These are phyloP conservation scores for Adenanthera pavonina DNA, from an alignment of 306 rosid genomes.

Conservation along the genomic window DNA sequence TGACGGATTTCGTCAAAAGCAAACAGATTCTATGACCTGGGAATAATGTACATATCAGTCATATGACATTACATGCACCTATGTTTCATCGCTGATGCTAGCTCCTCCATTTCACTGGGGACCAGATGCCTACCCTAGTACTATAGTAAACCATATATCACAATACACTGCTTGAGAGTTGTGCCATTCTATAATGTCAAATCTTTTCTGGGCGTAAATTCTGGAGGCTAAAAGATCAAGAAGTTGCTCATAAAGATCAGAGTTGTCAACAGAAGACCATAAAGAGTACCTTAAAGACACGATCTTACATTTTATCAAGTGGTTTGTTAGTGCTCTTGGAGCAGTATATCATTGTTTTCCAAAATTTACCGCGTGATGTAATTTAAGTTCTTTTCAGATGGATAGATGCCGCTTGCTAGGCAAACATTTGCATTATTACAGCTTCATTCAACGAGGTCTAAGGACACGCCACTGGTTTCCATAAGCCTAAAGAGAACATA, in stretches of 20 bases:
- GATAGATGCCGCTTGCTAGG: neutral
- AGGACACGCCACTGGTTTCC: neutral
- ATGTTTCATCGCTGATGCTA: neutral
- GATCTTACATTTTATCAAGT: neutral
- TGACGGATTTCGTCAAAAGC: neutral
- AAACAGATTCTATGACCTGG: neutral
- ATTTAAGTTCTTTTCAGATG: neutral
- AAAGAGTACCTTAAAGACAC: neutral
- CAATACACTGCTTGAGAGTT: neutral
- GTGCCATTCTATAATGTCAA: neutral
- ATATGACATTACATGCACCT: neutral
- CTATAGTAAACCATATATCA: too few relatives aligned
- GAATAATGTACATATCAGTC: neutral
- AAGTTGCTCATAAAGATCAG: neutral
- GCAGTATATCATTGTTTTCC: neutral
- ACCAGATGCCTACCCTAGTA: neutral
- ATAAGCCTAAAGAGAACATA: neutral
- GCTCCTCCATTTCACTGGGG: neutral
- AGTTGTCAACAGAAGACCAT: neutral
- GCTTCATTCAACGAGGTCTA: neutral
- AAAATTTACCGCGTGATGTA: neutral
- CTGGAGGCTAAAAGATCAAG: neutral
- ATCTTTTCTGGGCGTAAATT: neutral
- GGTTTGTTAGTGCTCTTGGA: neutral
- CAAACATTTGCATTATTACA: neutral